Conservation (phyloP, 352 stramenopile species). For the Globisporangium radiosum region DNA sequence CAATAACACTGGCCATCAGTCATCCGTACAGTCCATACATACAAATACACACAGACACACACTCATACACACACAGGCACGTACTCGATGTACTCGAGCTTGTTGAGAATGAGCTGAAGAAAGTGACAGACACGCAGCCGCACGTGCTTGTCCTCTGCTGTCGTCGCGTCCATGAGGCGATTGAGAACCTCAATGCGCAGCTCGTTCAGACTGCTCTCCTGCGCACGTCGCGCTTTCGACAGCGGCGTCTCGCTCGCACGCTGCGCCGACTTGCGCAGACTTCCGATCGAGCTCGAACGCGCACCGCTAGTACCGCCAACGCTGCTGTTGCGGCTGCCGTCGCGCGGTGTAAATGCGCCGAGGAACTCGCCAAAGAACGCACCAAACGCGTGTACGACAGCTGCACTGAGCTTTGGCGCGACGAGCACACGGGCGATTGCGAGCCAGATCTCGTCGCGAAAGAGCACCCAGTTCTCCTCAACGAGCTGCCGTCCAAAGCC, state of each 20-base stretch:
- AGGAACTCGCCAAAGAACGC: constrained; percentile 51
- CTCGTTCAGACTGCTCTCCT: constrained; percentile 23
- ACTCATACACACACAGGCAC: constrained; percentile 1
- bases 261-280: constrained; percentile 3
- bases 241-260: constrained; percentile 8
- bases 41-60: neutral
- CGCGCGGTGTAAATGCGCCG: constrained; percentile 9
- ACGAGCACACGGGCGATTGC: constrained; percentile 43
- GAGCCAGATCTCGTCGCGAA: constrained; percentile 58
- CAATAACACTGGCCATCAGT: too few species aligned
- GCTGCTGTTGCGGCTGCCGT: constrained; percentile 3
- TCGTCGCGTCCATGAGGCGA: constrained; percentile 39
- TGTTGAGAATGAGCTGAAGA: constrained; percentile 51
- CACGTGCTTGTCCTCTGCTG: constrained; percentile 55
- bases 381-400: constrained; percentile 40
- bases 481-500: constrained; percentile 25
- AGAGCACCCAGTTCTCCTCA: constrained; percentile 53
- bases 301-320: neutral
- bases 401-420: constrained; percentile 31
- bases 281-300: neutral
- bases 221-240: constrained; percentile 5
- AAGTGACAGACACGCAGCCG: constrained; percentile 53
- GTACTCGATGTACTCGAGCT: constrained; percentile 49
- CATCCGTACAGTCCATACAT: neutral
- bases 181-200: constrained; percentile 42